These are phyloP conservation scores for Pseudopithomyces maydicus DNA, from an alignment of 2,329 filamentous ascomycete genomes.

Conservation along the genomic window DNA sequence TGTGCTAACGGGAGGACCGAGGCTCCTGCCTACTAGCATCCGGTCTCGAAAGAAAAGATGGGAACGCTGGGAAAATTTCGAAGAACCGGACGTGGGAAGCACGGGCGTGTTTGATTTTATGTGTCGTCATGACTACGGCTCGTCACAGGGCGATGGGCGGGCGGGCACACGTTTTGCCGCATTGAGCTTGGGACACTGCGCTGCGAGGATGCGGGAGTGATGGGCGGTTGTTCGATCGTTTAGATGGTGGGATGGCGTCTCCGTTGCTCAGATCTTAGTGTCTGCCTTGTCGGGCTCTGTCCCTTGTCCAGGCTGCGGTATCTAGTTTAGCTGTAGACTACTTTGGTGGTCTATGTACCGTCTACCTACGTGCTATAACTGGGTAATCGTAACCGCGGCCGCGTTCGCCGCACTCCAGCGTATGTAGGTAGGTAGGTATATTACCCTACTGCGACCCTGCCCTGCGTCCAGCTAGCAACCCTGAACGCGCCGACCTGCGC, in stretches of 20 bases:
- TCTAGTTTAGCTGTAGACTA: no score
- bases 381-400: neutral
- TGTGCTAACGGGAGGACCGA: neutral
- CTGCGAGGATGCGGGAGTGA: slow-evolving; percentile 9
- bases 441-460: slow-evolving; percentile 12
- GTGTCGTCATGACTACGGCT: slow-evolving; percentile 14
- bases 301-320: no score
- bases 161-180: slow-evolving; percentile 15
- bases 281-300: no score
- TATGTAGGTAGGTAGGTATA: slow-evolving; percentile 12
- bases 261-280: slow-evolving; percentile 24
- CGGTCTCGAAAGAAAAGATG: no score
- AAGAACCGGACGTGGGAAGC: neutral
- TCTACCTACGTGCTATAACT: no score
- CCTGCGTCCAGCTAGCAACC: slow-evolving; percentile 2
- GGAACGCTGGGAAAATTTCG: neutral
- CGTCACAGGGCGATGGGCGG: neutral
- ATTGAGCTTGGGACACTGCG: slow-evolving; percentile 11
- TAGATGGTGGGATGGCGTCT: slow-evolving; percentile 17
- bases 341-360: no score
- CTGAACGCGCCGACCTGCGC: slow-evolving; percentile 13
- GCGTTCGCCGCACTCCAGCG: slow-evolving; percentile 4
- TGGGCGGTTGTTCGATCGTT: neutral
- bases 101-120: neutral
- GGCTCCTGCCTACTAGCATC: neutral